A percentile compares a stretch with the other conserved stretches of the same genome.
phyloP scores from a whole-genome alignment of 2,329 filamentous ascomycete genomes.

The Fusarium sp. region DNA sequence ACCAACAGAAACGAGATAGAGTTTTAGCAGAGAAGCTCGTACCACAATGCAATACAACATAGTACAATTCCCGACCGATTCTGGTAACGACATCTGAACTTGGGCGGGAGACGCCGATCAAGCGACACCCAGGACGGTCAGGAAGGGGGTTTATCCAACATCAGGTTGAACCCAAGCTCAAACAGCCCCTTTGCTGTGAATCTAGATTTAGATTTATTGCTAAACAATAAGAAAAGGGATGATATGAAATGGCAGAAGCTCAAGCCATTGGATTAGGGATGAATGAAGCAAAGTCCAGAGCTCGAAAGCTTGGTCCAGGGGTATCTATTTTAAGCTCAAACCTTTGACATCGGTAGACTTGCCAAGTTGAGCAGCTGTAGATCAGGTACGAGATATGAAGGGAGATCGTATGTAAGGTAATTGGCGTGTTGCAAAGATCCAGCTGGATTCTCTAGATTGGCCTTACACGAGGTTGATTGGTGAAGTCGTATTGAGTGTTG shows the following conservation, averaged over 20 bases:
- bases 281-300: not conserved
- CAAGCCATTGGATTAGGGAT: constrained; percentile 1
- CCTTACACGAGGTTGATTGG: constrained; percentile 25
- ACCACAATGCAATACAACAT: not conserved
- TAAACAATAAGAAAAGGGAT: not conserved
- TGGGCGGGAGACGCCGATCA: not conserved
- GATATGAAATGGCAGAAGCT: not conserved
- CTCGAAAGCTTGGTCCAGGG: constrained; percentile 10
- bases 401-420: not conserved
- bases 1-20: constrained; percentile 11
- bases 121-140: constrained; percentile 7
- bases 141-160: not conserved
- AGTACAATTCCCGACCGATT: not conserved
- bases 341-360: not conserved
- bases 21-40: not conserved
- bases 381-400: constrained; percentile 26
- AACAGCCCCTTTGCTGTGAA: not conserved
- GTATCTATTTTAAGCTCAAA: constrained; percentile 35
- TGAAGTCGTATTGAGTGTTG: constrained; percentile 20
- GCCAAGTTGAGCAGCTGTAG: not conserved
- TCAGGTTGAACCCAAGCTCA: not conserved
- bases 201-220: not conserved
- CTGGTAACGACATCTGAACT: not conserved
- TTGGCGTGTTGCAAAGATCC: not conserved
- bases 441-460: not conserved